These are phyloP conservation scores for Cercophora scortea DNA, from an alignment of 495 filamentous ascomycete species.

Conservation along the genomic window DNA sequence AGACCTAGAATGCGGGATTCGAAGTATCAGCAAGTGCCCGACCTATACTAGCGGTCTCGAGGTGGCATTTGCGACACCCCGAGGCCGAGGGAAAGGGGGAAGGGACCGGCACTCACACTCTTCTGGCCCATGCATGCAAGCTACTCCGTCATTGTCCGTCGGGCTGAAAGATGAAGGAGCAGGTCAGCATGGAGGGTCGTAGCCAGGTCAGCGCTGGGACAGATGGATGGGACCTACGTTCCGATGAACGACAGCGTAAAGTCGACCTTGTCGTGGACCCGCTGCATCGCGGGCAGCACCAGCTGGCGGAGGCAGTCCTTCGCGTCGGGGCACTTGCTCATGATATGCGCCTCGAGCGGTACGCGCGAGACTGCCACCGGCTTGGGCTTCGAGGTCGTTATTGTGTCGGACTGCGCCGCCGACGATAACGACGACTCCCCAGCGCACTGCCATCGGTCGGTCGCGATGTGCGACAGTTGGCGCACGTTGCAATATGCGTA, in stretches of 20 bases:
- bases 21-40: not conserved
- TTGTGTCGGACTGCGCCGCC: too few relatives aligned
- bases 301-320: conserved; percentile 71
- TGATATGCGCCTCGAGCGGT: conserved; percentile 83
- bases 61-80: too few relatives aligned
- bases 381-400: not conserved
- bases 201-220: not conserved
- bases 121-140: conserved; percentile 78
- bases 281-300: conserved; percentile 79
- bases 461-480: not conserved
- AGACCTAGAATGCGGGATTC: conserved; percentile 40
- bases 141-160: conserved; percentile 56
- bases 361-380: conserved; percentile 29
- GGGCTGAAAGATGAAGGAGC: conserved; percentile 18
- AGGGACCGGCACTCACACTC: conserved; percentile 56
- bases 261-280: conserved; percentile 73
- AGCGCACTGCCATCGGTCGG: not conserved
- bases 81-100: too few relatives aligned
- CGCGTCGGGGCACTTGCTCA: conserved; percentile 92
- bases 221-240: conserved; percentile 41
- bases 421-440: too few relatives aligned
- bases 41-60: too few relatives aligned
- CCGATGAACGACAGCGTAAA: conserved; percentile 90
- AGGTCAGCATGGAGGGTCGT: not conserved
- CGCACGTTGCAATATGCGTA: conserved; percentile 17